Percentiles rank a stretch among this genome's conserved stretches.
These are phyloP conservation scores for Colletotrichum salicis DNA, from an alignment of 2,329 filamentous ascomycete genomes.

Conservation along the genomic window DNA sequence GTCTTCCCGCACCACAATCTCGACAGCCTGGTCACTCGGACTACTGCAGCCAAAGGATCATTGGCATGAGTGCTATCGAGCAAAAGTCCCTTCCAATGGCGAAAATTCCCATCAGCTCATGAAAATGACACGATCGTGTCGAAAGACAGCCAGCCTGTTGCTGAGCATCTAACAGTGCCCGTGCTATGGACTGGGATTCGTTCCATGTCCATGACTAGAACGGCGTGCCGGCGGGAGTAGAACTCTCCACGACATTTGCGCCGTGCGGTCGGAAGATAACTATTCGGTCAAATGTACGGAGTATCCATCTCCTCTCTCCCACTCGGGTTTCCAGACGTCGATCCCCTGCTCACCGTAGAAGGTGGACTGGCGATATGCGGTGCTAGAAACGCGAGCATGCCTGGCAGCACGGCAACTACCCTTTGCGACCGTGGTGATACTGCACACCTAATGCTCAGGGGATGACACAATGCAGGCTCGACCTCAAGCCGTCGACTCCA, in stretches of 20 bases:
- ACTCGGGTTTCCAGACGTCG: constrained; percentile 73
- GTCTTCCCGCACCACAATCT: constrained; percentile 67
- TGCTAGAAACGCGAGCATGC: constrained; percentile 66
- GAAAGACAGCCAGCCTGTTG: too few species aligned
- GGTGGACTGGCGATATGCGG: constrained; percentile 70
- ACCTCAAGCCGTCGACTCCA: constrained; percentile 69
- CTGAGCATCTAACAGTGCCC: too few species aligned
- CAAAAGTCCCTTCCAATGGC: constrained; percentile 61
- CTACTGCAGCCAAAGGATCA: constrained; percentile 68
- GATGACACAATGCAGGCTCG: constrained; percentile 72
- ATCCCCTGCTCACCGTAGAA: constrained; percentile 68
- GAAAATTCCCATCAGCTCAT: constrained; percentile 51
- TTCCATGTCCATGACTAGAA: background rate
- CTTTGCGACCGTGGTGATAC: constrained; percentile 65
- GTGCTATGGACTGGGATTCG: background rate
- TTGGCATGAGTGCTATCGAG: constrained; percentile 72
- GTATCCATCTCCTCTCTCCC: constrained; percentile 62
- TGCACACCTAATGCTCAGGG: constrained; percentile 63
- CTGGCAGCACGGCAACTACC: constrained; percentile 62
- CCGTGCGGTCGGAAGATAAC: constrained; percentile 61
- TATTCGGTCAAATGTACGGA: constrained; percentile 62
- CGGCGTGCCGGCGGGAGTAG: constrained; percentile 56
- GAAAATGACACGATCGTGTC: too few species aligned
- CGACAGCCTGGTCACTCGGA: constrained; percentile 68
- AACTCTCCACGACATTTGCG: constrained; percentile 72